These are phyloP conservation scores for Tanacetum coccineum DNA, from an alignment of 129 eudicot genomes.

Conservation along the genomic window DNA sequence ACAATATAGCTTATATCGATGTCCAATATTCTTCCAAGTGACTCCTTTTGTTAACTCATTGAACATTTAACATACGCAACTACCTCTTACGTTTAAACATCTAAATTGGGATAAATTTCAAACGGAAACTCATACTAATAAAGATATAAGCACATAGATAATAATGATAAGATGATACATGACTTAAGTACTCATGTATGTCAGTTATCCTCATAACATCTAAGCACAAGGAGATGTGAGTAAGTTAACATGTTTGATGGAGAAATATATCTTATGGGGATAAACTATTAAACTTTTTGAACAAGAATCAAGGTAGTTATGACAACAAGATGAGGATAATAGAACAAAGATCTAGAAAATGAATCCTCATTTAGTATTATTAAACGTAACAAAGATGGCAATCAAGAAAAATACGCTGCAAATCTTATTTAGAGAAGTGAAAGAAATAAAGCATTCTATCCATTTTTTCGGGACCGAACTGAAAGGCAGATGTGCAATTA, in stretches of 20 bases:
- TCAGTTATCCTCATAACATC: slow-evolving; percentile 72
- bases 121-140: background rate
- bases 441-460: background rate
- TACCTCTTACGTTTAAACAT: slow-evolving; percentile 9
- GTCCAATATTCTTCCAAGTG: slow-evolving; percentile 2
- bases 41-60: background rate
- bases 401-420: background rate
- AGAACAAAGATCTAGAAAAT: background rate
- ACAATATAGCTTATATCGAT: slow-evolving; percentile 6
- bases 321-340: background rate
- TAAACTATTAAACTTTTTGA: background rate
- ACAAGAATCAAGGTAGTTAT: background rate
- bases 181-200: slow-evolving; percentile 70
- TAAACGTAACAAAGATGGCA: background rate
- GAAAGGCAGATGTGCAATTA: slow-evolving; percentile 16
- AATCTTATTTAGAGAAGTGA: background rate
- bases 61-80: slow-evolving; percentile 5
- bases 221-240: slow-evolving; percentile 12
- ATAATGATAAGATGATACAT: slow-evolving; percentile 41
- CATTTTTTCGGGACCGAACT: slow-evolving; percentile 13
- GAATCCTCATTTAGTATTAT: slow-evolving; percentile 5
- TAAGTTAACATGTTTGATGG: background rate
- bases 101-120: slow-evolving; percentile 3
- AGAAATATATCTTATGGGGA: background rate
- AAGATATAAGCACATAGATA: slow-evolving; percentile 9